Conservation (phyloP, 306 rosid genomes). For the Vigna radiata region DNA sequence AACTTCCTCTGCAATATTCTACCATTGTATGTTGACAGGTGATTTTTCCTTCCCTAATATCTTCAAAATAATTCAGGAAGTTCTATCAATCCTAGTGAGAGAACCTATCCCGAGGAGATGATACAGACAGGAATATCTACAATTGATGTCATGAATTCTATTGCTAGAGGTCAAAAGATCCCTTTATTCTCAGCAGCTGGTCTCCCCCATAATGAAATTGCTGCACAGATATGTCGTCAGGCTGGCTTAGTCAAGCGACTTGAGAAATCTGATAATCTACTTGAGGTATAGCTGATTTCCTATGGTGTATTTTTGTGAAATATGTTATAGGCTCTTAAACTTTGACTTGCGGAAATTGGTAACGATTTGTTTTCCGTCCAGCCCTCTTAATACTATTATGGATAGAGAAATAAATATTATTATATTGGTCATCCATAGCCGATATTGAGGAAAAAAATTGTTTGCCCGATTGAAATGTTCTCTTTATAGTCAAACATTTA, state of each 20-base stretch:
- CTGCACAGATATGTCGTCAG: constrained; percentile 99
- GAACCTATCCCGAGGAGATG: constrained; percentile 99
- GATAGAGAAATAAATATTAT: constrained; percentile 22
- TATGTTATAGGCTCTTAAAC: constrained; percentile 30
- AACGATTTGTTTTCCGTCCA: constrained; percentile 10
- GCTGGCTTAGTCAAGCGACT: constrained; percentile 98
- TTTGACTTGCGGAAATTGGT: constrained; percentile 25
- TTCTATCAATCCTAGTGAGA: constrained; percentile 99
- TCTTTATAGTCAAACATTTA: background rate
- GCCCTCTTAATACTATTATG: constrained; percentile 16
- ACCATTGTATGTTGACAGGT: constrained; percentile 21
- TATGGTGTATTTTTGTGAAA: constrained; percentile 17
- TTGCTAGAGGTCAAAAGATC: constrained; percentile 99
- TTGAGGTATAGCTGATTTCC: constrained; percentile 68
- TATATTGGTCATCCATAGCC: background rate
- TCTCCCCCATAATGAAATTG: constrained; percentile 99
- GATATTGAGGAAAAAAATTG: background rate
- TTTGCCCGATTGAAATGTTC: background rate
- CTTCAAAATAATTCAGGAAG: constrained; percentile 68
- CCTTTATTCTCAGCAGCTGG: constrained; percentile 99
- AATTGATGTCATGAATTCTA: constrained; percentile 99
- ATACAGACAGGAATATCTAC: constrained; percentile 99
- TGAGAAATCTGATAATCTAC: constrained; percentile 89
- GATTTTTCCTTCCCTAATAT: constrained; percentile 1
- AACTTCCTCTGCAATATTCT: constrained; percentile 14